These are phyloP conservation scores for Leccinum pachyderme DNA, from an alignment of 1,284 basidiomycete genomes.

Conservation along the genomic window DNA sequence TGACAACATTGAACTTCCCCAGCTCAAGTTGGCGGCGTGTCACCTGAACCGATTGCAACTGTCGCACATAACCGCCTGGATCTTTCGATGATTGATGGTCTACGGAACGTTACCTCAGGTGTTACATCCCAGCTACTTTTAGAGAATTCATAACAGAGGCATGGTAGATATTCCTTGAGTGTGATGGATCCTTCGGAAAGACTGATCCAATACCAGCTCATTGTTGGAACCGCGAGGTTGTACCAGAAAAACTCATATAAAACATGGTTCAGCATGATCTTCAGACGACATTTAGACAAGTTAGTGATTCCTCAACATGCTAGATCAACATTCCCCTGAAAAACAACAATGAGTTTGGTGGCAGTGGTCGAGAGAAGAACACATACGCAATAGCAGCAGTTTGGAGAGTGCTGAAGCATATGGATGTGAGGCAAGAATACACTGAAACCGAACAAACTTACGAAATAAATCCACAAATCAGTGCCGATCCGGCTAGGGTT, in stretches of 20 bases:
- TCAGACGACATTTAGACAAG: not conserved
- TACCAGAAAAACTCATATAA: no score
- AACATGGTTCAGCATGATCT: not conserved
- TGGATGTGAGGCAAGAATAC: not conserved
- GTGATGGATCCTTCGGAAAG: not conserved
- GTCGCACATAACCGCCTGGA: not conserved
- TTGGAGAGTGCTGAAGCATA: conserved; percentile 50
- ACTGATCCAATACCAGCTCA: not conserved
- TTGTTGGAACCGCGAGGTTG: no score
- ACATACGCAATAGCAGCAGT: conserved; percentile 71
- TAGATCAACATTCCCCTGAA: conserved; percentile 52
- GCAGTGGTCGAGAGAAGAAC: conserved; percentile 3
- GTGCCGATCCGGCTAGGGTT: conserved; percentile 69
- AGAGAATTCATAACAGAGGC: not conserved
- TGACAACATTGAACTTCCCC: conserved; percentile 11
- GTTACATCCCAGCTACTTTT: not conserved
- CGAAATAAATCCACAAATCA: conserved; percentile 79
- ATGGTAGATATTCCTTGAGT: not conserved
- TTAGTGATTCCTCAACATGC: conserved; percentile 6
- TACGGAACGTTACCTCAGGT: not conserved
- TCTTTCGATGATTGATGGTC: not conserved
- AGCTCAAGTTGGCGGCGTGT: not conserved
- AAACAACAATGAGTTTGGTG: conserved; percentile 9
- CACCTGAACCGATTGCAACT: not conserved
- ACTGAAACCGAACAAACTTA: conserved; percentile 14